A percentile compares a stretch with the other conserved stretches of the same genome.
These are phyloP conservation scores for Trichothecium sympodiale DNA, from an alignment of 2,329 filamentous ascomycete genomes.

Conservation along the genomic window DNA sequence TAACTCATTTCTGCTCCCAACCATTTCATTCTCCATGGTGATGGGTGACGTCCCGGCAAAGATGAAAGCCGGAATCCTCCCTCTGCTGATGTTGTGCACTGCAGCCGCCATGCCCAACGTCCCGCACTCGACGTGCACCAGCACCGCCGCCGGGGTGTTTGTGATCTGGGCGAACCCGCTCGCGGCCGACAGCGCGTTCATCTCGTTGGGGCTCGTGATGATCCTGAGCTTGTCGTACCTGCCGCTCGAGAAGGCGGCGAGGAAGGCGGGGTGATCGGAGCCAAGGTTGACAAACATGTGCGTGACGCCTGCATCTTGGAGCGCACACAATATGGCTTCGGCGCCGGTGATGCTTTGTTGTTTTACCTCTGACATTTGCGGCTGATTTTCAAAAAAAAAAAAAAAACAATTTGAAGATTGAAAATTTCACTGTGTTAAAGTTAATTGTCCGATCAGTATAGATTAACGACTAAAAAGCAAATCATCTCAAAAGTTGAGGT, in stretches of 20 bases:
- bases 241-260: constrained; percentile 16
- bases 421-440: too few species aligned
- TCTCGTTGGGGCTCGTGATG: constrained; percentile 19
- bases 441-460: too few species aligned
- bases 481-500: too few species aligned
- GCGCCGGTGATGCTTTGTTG: constrained; percentile 1
- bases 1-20: constrained; percentile 25
- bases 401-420: too few species aligned
- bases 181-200: constrained; percentile 13
- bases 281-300: constrained; percentile 42
- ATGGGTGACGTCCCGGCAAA: constrained; percentile 32
- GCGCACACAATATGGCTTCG: constrained; percentile 46
- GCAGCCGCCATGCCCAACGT: constrained; percentile 15
- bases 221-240: constrained; percentile 12
- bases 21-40: constrained; percentile 30
- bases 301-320: constrained; percentile 45
- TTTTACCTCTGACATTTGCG: too few species aligned
- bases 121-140: constrained; percentile 17
- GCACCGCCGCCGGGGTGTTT: constrained; percentile 11
- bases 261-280: constrained; percentile 29
- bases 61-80: constrained; percentile 21
- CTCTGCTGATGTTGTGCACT: constrained; percentile 16
- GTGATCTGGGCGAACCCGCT: constrained; percentile 17
- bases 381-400: too few species aligned
- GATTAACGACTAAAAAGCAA: too few species aligned